Evolutionary conservation across 192 early-diverging fungal genomes (phyloP), one percentile per base, ranked within the genome.

Genomic region (Chytriomyces sp.): DNA sequence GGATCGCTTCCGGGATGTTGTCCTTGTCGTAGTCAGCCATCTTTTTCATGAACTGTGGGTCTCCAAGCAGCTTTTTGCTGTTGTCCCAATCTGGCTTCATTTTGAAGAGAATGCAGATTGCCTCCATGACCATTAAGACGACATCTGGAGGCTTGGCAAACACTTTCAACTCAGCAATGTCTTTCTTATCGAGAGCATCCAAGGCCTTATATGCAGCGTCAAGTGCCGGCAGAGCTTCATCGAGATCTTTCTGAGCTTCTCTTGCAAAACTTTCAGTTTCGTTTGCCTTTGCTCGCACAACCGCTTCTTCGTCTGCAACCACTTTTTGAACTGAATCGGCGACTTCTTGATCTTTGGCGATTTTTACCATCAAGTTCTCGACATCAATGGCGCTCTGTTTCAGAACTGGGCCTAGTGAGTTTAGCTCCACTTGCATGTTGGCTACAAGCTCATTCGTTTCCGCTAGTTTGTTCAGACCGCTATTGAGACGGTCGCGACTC

Each of bases 361-460:
- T 89, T 72, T 89, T 87, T 5, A 89, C 77, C 88, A 89, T 89
- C 18, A 89, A 77, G 11, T 76, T 78, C 75, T 89, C 88, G 10
- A 83, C 83, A 78, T 89, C 88, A 45, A 77, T 78, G 5, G 88
- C 86, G 8, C 82, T 80, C 43, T 81, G 66, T 63, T 86, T 86
- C 44, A 89, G 75, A 47, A 85, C 83, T 11, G 88, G 88, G 7
- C 86, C 86, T 5, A 89, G 67, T 3, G 75, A 79, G 61, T 85
- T 81, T 16, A 89, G 79, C 74, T 89, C 88, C 13, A 88, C 67
- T 73, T 89, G 88, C 88, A 89, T 89, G n/a, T 87, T 86, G 7
- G 88, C 88, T 9, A 89, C 88, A 28, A 89, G 75, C 72, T 88
- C 88, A 72, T 89, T 89, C 3, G 88, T 89, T 59, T 89, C 88